phyloP scores from a whole-genome alignment of 2,329 filamentous ascomycete genomes.

The Knufia fluminis region DNA sequence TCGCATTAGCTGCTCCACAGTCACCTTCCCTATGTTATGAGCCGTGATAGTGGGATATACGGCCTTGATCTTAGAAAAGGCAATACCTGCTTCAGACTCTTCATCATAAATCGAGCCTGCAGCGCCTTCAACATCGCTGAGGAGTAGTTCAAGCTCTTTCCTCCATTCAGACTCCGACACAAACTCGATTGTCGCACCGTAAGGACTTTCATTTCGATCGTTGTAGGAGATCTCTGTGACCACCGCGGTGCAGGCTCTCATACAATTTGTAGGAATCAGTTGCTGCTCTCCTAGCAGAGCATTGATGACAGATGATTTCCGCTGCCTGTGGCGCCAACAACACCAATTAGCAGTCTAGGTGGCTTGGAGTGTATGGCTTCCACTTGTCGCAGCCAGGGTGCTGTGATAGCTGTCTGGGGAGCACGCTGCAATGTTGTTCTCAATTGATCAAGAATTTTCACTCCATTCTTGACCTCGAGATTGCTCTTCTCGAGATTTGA shows the following conservation, averaged over 20 bases:
- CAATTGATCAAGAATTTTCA: neutral
- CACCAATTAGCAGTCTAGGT: conserved; percentile 31
- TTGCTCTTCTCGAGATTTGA: too few species aligned
- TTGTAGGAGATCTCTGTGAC: conserved; percentile 55
- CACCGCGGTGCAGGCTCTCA: conserved; percentile 54
- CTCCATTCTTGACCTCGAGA: neutral
- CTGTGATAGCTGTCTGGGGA: neutral
- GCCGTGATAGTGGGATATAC: conserved; percentile 33
- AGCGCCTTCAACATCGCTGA: conserved; percentile 39
- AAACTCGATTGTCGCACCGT: conserved; percentile 51
- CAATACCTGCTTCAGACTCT: conserved; percentile 37
- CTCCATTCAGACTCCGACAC: conserved; percentile 45
- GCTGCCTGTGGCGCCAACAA: conserved; percentile 53
- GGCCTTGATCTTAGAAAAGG: conserved; percentile 34
- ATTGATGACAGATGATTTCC: conserved; percentile 58
- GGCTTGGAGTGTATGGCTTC: neutral
- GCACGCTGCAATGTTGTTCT: neutral
- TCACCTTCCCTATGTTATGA: conserved; percentile 32
- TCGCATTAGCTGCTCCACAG: conserved; percentile 35
- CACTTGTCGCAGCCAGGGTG: neutral
- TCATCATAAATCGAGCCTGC: conserved; percentile 33
- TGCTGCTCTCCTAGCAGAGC: conserved; percentile 53
- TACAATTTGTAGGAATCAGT: conserved; percentile 48
- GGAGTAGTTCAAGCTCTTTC: conserved; percentile 42
- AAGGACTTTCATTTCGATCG: conserved; percentile 33